These are phyloP conservation scores for Neofusicoccum sp. DNA, from an alignment of 2,329 filamentous ascomycete genomes.

Conservation along the genomic window DNA sequence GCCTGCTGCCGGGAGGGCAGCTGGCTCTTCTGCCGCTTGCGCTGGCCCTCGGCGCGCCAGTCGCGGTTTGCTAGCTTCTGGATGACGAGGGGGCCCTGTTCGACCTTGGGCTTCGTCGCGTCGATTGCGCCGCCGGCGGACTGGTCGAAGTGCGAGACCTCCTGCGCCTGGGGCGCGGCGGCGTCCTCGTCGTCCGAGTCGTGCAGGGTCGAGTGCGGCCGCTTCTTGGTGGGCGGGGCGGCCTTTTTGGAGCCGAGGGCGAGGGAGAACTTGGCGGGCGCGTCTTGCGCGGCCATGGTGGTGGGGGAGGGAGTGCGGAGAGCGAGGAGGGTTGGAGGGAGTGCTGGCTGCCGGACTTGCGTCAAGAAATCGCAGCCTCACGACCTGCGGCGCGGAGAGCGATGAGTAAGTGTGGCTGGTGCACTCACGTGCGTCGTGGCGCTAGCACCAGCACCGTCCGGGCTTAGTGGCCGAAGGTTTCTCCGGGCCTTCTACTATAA, in stretches of 20 bases:
- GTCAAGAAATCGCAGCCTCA: neutral
- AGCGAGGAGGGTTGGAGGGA: neutral
- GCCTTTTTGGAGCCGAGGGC: conserved; percentile 16
- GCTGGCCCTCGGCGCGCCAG: conserved; percentile 55
- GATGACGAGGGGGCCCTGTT: conserved; percentile 56
- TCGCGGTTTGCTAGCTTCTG: conserved; percentile 58
- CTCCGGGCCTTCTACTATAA: conserved; percentile 15
- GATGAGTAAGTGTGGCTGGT: neutral
- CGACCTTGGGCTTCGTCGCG: conserved; percentile 30
- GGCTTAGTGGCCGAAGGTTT: conserved; percentile 11
- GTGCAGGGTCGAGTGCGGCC: conserved; percentile 41
- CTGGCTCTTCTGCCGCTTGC: conserved; percentile 53
- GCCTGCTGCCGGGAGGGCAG: conserved; percentile 55
- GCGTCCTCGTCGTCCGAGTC: conserved; percentile 61
- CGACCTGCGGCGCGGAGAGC: neutral
- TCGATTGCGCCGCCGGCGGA: conserved; percentile 50
- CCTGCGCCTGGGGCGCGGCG: conserved; percentile 37
- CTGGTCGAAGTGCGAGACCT: conserved; percentile 56
- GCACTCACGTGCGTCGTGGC: neutral
- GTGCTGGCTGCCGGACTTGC: neutral
- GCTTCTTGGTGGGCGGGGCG: conserved; percentile 36
- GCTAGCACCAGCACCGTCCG: neutral
- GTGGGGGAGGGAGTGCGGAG: neutral
- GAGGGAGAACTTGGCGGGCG: conserved; percentile 14
- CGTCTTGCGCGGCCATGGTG: conserved; percentile 9